These are phyloP conservation scores for Paecilomyces sp. DNA, from an alignment of 2,329 filamentous ascomycete genomes.

Conservation along the genomic window DNA sequence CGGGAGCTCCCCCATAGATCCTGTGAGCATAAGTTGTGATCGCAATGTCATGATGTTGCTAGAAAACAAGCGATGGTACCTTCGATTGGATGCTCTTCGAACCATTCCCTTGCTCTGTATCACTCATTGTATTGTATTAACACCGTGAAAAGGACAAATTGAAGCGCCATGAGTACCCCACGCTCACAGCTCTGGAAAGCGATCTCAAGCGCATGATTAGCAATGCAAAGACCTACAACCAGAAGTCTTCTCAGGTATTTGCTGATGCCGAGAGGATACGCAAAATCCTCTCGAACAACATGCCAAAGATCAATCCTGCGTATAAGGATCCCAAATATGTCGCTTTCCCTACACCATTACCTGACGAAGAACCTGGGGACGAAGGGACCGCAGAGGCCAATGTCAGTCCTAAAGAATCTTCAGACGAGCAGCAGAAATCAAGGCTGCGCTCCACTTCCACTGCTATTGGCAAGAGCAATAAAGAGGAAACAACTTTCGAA, in stretches of 20 bases:
- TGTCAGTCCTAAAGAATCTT: neutral
- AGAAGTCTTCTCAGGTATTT: conserved; percentile 63
- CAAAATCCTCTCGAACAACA: conserved; percentile 79
- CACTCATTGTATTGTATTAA: neutral
- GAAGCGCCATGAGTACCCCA: conserved; percentile 59
- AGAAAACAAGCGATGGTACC: neutral
- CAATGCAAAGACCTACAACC: conserved; percentile 80
- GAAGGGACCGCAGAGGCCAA: neutral
- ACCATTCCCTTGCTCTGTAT: neutral
- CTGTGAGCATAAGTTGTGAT: neutral
- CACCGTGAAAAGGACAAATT: conserved; percentile 50
- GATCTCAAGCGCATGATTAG: conserved; percentile 82
- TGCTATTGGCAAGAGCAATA: conserved; percentile 42
- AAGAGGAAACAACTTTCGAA: conserved; percentile 57
- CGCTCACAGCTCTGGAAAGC: conserved; percentile 67
- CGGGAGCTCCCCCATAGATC: neutral
- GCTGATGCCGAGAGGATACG: conserved; percentile 81
- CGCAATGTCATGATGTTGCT: neutral
- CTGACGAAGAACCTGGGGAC: conserved; percentile 40
- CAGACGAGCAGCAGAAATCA: neutral
- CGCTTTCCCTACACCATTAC: conserved; percentile 66
- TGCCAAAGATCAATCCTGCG: conserved; percentile 79
- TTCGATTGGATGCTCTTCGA: neutral
- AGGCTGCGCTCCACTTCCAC: conserved; percentile 10
- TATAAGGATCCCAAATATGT: conserved; percentile 64